Evolutionary conservation across 2,329 filamentous ascomycete species (phyloP), one percentile per base, ranked within the genome.

Genomic region (Arthrobotrys entomopaga): DNA sequence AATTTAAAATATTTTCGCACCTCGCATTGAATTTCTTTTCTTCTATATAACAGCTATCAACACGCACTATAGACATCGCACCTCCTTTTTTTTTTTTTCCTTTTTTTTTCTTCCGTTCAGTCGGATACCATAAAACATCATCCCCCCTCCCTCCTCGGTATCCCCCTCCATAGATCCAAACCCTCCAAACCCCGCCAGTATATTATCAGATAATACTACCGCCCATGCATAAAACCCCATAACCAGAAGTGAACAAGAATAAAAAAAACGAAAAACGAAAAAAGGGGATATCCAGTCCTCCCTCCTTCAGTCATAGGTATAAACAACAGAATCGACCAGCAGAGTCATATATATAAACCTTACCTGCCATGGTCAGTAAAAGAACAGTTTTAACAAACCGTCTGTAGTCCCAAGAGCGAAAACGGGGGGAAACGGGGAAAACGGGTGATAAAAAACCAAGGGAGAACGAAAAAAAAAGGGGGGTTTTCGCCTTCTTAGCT

Each of bases 391-490:
- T 10, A 34, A 34, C 29, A 34, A 34, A 34, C 29, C 29, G 29
- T 34, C 29, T 34, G 5, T 34, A 10, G 13, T 53, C 11, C n/a
- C 5, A 13, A 34, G 13, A n/a, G n/a, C n/a, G n/a, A n/a, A n/a
- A n/a, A n/a, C n/a, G n/a, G n/a, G n/a, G 24, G 13, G 16, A 19
- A 34, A 22, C 6, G 58, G 34, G 24, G 19, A 5, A n/a, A 46
- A 64, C 6, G 34, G 59, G 15, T 50, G 43, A 15, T 16, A 40
- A 46, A 34, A 50, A 56, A 19, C 48, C 48, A 66, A 24, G 43
- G 19, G 26, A 29, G 7, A 29, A 34, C 22, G 60, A 29, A 65
- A 46, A 34, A 29, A 53, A 24, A 52, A 3, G n/a, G 11, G 29
- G 46, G 50, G 15, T 7, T 40, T 40, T 57, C 29, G 42, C 42